Evolutionary conservation across 306 rosid species (phyloP).

Genomic region (Fagus sylvatica): DNA sequence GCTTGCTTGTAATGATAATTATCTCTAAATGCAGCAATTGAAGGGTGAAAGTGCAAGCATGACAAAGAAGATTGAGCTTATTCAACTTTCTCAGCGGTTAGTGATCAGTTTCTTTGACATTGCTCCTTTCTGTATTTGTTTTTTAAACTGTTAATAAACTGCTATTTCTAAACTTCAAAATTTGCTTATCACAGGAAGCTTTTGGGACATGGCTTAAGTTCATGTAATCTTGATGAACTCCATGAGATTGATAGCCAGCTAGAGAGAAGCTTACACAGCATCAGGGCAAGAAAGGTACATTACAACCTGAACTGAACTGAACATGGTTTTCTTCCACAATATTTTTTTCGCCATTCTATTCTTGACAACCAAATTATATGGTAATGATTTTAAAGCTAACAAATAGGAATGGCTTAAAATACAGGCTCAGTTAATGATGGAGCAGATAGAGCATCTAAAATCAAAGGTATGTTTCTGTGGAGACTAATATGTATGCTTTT

Average conservation of each 20-base stretch:
- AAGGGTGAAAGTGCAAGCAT: constrained; percentile 43
- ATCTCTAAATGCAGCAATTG: constrained; percentile 45
- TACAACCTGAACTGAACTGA: neutral
- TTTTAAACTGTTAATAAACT: neutral
- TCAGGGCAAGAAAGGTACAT: constrained; percentile 59
- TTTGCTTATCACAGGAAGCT: constrained; percentile 49
- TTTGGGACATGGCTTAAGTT: constrained; percentile 46
- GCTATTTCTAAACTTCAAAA: neutral
- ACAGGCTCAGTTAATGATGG: constrained; percentile 41
- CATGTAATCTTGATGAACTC: constrained; percentile 56
- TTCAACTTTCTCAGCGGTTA: constrained; percentile 55
- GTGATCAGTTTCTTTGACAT: constrained; percentile 14
- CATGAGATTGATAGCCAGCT: constrained; percentile 41
- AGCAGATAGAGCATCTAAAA: constrained; percentile 38
- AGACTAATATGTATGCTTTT: neutral
- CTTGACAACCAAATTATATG: no score
- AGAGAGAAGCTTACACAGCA: constrained; percentile 36
- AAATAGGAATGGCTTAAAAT: constrained; percentile 4
- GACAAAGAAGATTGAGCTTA: constrained; percentile 51
- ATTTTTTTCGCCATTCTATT: neutral
- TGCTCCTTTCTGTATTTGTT: neutral
- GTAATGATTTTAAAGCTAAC: neutral
- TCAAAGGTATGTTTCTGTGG: constrained; percentile 38
- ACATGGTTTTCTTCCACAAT: neutral
- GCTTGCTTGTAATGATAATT: neutral